Evolutionary conservation across 768 basidiomycete genomes (phyloP).

Genomic region (Tremella yokohamensis): DNA sequence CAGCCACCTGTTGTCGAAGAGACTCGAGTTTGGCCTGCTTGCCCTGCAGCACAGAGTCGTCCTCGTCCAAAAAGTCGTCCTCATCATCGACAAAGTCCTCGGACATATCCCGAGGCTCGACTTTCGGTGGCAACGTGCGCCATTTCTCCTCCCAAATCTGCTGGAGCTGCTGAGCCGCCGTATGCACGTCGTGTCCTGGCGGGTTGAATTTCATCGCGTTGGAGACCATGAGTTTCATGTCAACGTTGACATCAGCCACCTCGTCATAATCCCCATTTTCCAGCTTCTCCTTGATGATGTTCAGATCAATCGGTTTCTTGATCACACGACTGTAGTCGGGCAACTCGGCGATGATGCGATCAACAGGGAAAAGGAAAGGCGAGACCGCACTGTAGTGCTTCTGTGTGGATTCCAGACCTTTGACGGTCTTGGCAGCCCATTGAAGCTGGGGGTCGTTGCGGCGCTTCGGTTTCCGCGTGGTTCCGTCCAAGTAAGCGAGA

Average conservation of each 20-base stretch:
- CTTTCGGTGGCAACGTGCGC: constrained; percentile 63
- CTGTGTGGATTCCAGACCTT: constrained; percentile 68
- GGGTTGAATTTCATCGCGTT: constrained; percentile 95
- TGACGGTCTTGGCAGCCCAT: constrained; percentile 72
- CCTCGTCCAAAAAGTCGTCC: constrained; percentile 60
- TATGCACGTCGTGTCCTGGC: constrained; percentile 76
- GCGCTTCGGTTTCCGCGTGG: constrained; percentile 56
- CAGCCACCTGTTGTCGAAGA: constrained; percentile 23
- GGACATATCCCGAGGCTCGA: constrained; percentile 55
- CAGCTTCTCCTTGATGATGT: constrained; percentile 81
- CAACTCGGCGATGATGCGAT: constrained; percentile 62
- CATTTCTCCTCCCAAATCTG: constrained; percentile 89
- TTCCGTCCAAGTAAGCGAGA: constrained; percentile 68
- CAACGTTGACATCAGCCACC: constrained; percentile 77
- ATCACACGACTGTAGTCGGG: constrained; percentile 82
- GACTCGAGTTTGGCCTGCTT: constrained; percentile 7
- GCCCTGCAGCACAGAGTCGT: constrained; percentile 46
- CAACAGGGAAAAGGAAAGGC: constrained; percentile 92
- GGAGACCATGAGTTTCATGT: constrained; percentile 90
- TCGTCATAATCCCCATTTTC: constrained; percentile 70
- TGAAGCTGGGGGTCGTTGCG: constrained; percentile 75
- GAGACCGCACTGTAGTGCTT: constrained; percentile 67
- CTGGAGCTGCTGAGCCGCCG: constrained; percentile 79
- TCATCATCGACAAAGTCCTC: constrained; percentile 65
- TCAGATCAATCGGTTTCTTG: constrained; percentile 93